Conservation (phyloP, 805 yeast species). For the Cyberlindnera petersonii region DNA sequence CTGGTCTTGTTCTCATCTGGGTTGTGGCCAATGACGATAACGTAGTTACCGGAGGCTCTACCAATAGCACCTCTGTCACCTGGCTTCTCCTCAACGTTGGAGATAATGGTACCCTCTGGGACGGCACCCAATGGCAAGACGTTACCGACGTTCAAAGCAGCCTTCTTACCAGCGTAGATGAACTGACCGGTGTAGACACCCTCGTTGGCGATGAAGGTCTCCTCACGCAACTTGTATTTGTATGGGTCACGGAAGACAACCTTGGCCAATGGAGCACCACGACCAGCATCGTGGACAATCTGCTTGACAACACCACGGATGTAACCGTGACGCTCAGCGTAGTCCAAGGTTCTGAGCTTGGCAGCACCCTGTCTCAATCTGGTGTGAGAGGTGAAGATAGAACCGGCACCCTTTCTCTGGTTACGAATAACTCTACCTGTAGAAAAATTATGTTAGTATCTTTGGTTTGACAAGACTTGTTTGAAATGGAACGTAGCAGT, state of each 20-base stretch:
- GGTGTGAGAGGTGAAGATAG: conserved; percentile 99
- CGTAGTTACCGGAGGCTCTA: conserved; percentile 99
- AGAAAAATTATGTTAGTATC: conserved; percentile 19
- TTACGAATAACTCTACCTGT: conserved; percentile 99
- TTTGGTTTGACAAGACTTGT: background rate
- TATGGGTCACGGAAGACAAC: conserved; percentile 99
- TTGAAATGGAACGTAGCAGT: background rate
- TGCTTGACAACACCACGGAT: conserved; percentile 98
- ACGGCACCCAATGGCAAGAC: conserved; percentile 93
- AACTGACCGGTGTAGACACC: conserved; percentile 99
- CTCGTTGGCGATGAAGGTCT: conserved; percentile 98
- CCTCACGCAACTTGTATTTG: conserved; percentile 97
- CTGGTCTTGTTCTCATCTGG: conserved; percentile 98
- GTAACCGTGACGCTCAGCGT: conserved; percentile 99
- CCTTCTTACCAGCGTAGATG: conserved; percentile 98
- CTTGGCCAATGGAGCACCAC: conserved; percentile 99
- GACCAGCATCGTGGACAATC: conserved; percentile 98
- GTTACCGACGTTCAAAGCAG: conserved; percentile 95
- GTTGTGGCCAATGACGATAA: conserved; percentile 98
- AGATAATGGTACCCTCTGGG: conserved; percentile 99
- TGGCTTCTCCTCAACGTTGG: conserved; percentile 97
- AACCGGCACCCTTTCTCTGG: conserved; percentile 99
- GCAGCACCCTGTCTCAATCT: conserved; percentile 99
- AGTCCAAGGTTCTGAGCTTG: conserved; percentile 98
- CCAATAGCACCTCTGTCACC: conserved; percentile 99